A percentile compares a stretch with the other conserved stretches of the same genome.
Evolutionary conservation across 257 asterid species (phyloP).

Genomic region (Nicotiana tomentosiformis): DNA sequence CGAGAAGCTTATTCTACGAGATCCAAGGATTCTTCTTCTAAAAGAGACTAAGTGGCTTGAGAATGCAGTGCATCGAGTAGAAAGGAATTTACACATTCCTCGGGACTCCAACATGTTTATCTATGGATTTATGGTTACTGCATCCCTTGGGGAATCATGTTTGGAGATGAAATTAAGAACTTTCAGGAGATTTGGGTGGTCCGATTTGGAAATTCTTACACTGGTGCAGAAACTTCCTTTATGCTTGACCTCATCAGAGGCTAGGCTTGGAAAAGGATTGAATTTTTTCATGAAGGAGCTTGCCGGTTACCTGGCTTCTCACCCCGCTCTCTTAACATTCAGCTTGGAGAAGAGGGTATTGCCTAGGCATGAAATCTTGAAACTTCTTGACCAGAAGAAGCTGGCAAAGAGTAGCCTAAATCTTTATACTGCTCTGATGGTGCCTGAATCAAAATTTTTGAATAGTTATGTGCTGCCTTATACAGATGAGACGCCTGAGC

Average conservation of each 20-base stretch:
- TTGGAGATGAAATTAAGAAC: not conserved
- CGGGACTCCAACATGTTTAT: constrained; percentile 11
- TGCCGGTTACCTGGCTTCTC: constrained; percentile 1
- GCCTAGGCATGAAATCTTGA: constrained; percentile 10
- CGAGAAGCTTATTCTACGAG: not conserved
- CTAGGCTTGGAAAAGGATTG: not conserved
- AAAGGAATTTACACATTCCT: constrained; percentile 3
- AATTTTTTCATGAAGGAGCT: constrained; percentile 11
- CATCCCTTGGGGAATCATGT: not conserved
- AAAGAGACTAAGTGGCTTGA: not conserved
- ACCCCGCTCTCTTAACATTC: not conserved
- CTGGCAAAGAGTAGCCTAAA: not conserved
- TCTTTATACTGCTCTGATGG: not conserved
- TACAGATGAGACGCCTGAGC: constrained; percentile 6
- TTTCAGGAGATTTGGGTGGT: constrained; percentile 13
- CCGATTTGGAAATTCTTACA: not conserved
- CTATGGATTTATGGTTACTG: not conserved
- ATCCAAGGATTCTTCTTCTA: not conserved
- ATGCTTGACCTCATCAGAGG: not conserved
- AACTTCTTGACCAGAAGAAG: constrained; percentile 5
- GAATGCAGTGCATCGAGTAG: not conserved
- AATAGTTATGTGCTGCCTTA: not conserved
- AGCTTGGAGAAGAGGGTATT: constrained; percentile 14
- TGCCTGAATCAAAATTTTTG: not conserved
- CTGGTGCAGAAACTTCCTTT: not conserved